phyloP scores from a whole-genome alignment of 108 stramenopile species.

The Fragilariopsis cylindrus region DNA sequence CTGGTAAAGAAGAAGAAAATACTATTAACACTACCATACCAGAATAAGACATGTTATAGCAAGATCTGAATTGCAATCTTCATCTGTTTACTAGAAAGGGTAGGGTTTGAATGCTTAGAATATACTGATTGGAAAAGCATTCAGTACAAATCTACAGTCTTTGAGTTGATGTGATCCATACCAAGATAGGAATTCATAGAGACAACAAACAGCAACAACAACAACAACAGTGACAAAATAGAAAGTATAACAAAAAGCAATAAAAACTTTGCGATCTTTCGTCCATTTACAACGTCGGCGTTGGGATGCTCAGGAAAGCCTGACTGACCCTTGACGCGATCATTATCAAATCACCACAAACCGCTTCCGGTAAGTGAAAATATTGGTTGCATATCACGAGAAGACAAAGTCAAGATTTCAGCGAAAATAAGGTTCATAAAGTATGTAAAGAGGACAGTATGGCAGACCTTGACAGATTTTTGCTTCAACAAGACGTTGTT shows the following conservation, averaged over 20 bases:
- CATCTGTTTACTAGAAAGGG: no score
- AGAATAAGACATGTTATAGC: no score
- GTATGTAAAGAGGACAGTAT: not conserved
- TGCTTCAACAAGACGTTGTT: no score
- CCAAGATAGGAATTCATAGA: no score
- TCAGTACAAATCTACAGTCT: no score
- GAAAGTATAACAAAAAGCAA: not conserved
- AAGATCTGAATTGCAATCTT: no score
- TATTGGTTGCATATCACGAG: constrained; percentile 35
- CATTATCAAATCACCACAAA: constrained; percentile 21
- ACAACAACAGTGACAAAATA: not conserved
- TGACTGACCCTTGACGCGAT: constrained; percentile 43
- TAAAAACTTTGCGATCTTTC: constrained; percentile 43
- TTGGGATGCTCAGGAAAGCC: constrained; percentile 42
- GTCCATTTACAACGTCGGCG: constrained; percentile 41
- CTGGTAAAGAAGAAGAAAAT: no score
- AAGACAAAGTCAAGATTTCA: constrained; percentile 28
- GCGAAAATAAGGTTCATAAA: constrained; percentile 16
- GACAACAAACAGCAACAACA: not conserved
- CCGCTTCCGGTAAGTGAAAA: constrained; percentile 4
- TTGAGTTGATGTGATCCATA: no score
- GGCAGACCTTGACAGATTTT: not conserved
- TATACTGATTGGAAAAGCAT: no score
- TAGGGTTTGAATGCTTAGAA: no score
- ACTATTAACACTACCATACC: no score